These are phyloP conservation scores for Polytrichum formosum DNA, from an alignment of 225 moss, liverwort and hornwort species.

Conservation along the genomic window DNA sequence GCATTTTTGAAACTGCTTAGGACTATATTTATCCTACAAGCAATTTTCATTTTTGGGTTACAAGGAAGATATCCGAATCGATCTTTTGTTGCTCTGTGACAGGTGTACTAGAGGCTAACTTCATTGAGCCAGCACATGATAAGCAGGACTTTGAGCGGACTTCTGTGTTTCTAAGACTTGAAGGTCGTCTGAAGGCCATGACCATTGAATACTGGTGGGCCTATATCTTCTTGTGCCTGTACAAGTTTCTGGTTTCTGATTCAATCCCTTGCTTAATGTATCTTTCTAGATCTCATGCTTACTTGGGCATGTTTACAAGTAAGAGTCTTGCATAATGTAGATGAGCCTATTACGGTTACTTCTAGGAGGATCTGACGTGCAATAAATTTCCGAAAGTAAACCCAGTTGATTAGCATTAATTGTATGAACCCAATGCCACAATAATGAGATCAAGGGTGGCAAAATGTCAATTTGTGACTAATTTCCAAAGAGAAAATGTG, in stretches of 20 bases:
- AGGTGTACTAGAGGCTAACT: constrained; percentile 75
- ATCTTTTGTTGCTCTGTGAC: constrained; percentile 6
- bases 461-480: too few species aligned
- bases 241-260: neutral
- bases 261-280: constrained; percentile 11
- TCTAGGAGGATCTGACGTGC: too few species aligned
- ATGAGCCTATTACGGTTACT: too few species aligned
- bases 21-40: too few species aligned
- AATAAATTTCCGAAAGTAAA: too few species aligned
- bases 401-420: too few species aligned
- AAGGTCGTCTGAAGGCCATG: constrained; percentile 59
- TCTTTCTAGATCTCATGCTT: neutral
- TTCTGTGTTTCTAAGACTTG: constrained; percentile 55
- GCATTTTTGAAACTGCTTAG: too few species aligned
- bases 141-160: constrained; percentile 84
- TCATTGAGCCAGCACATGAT: constrained; percentile 79
- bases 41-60: too few species aligned
- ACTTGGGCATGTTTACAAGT: neutral
- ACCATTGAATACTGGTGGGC: constrained; percentile 52
- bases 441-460: too few species aligned
- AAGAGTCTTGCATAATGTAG: too few species aligned
- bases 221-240: neutral
- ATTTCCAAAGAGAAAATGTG: too few species aligned
- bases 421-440: too few species aligned
- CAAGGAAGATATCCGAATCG: neutral